phyloP scores from a whole-genome alignment of 148 eudicot genomes.

The Vaccinium macrocarpon region DNA sequence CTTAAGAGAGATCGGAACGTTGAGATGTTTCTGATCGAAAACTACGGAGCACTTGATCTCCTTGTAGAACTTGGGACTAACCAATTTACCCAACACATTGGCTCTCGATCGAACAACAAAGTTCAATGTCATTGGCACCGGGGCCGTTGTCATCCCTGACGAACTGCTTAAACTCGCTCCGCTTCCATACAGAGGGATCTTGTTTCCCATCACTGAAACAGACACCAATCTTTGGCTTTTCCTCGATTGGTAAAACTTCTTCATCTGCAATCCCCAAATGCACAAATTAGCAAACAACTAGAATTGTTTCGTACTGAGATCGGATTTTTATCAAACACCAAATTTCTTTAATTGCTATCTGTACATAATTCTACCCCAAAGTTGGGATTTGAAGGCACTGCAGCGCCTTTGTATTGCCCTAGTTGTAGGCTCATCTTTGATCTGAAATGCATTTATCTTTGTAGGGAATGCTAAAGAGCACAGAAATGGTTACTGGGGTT shows the following conservation, averaged over 20 bases:
- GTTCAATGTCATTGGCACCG: slow-evolving; percentile 54
- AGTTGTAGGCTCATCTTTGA: not conserved
- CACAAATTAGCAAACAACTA: not conserved
- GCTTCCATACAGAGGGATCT: slow-evolving; percentile 78
- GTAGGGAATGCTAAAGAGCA: not conserved
- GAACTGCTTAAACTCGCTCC: slow-evolving; percentile 64
- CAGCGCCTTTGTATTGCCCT: not conserved
- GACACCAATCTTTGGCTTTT: slow-evolving; percentile 47
- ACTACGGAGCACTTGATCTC: slow-evolving; percentile 44
- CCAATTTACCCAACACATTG: slow-evolving; percentile 71
- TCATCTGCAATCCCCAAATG: slow-evolving; percentile 44
- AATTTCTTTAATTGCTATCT: not conserved
- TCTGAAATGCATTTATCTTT: not conserved
- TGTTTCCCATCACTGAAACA: slow-evolving; percentile 44
- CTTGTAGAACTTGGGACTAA: slow-evolving; percentile 69
- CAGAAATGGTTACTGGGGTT: no score
- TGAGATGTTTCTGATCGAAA: slow-evolving; percentile 46
- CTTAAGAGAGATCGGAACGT: slow-evolving; percentile 52
- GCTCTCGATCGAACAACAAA: slow-evolving; percentile 67
- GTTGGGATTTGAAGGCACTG: not conserved
- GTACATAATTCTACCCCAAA: not conserved
- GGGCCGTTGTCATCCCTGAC: slow-evolving; percentile 50
- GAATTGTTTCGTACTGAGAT: not conserved
- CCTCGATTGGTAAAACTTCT: slow-evolving; percentile 67
- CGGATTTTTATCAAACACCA: not conserved